A percentile compares a stretch with the other conserved stretches of the same genome.
These are phyloP conservation scores for Penicillium janthinellum DNA, from an alignment of 2,329 filamentous ascomycete genomes.

Conservation along the genomic window DNA sequence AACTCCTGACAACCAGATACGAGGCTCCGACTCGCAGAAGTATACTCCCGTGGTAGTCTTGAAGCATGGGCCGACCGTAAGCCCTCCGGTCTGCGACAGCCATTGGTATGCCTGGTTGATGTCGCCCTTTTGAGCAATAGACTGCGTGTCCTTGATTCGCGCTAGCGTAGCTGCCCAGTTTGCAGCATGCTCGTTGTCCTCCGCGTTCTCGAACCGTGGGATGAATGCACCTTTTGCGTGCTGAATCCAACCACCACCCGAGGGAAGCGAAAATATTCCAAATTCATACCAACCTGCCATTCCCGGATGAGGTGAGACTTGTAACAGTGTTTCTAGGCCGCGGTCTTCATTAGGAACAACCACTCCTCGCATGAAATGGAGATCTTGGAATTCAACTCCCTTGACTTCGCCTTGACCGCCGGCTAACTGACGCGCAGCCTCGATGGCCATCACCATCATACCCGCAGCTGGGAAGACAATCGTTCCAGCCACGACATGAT, in stretches of 20 bases:
- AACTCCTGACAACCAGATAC: constrained; percentile 16
- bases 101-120: constrained; percentile 21
- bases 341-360: constrained; percentile 23
- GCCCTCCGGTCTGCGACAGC: constrained; percentile 25
- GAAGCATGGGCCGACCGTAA: constrained; percentile 21
- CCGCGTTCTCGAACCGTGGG: constrained; percentile 7
- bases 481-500: constrained; percentile 41
- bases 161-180: constrained; percentile 17
- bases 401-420: constrained; percentile 10
- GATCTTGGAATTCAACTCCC: constrained; percentile 23
- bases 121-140: constrained; percentile 13
- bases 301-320: constrained; percentile 18
- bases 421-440: constrained; percentile 24
- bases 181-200: constrained; percentile 9
- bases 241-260: constrained; percentile 22
- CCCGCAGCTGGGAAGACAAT: constrained; percentile 31
- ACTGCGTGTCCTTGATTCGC: constrained; percentile 21
- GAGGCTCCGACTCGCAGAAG: constrained; percentile 16
- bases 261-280: constrained; percentile 21
- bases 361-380: constrained; percentile 20
- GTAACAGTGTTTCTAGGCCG: constrained; percentile 22
- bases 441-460: constrained; percentile 27
- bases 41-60: constrained; percentile 15
- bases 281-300: constrained; percentile 26
- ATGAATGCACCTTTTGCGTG: constrained; percentile 23